Base-by-base conservation (phyloP, 176 grass and related monocot genomes). In the Triticum dicoccoides region DNA sequence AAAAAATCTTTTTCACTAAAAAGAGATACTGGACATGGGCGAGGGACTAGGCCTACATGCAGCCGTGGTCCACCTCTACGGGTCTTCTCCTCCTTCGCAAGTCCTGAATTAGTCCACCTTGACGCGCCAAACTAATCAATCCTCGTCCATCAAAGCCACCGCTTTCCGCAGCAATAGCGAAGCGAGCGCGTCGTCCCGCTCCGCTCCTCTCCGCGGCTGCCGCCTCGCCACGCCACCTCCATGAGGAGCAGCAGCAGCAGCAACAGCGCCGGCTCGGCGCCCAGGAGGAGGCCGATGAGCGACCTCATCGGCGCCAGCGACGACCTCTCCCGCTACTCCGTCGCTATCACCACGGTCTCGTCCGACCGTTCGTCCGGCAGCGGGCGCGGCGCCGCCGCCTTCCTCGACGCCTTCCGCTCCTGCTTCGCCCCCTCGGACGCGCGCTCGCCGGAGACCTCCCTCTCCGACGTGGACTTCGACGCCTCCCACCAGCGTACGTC, bases 381-480 rank as follows among this genome's bases (percentile, higher is more conserved):
- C 81, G 24, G 47, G 80, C n/a, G 58, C 44, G 37, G 44, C 0
- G 70, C 11, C 27, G 11, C 24, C 77, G 76, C 86, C 63, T 71
- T 91, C 32, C 70, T 91, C 49, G 72, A 65, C 23, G 93, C 77
- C 66, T 89, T 95, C 81, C 82, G 86, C 6, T 89, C 93, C 49
- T 95, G 93, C 90, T 95, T 95, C 90, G 69, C 30, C 63, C 76
- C 90, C 64, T 39, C n/a, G 65, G 88, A 72, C 62, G 79, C 82
- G 49, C 69, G 69, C 44, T 86, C 69, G 30, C 80, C 83, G 77
- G 86, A 87, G 4, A 39, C 27, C 9, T 92, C 87, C 77, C 67
- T 82, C 63, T 86, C 92, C 33, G 80, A 91, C 21, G 70, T 70
- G 6, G 83, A 88, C 15, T 80, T 59, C 79, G 80, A 69, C 59